These are phyloP conservation scores for Salix brachista DNA, from an alignment of 345 rosid genomes.

Conservation along the genomic window DNA sequence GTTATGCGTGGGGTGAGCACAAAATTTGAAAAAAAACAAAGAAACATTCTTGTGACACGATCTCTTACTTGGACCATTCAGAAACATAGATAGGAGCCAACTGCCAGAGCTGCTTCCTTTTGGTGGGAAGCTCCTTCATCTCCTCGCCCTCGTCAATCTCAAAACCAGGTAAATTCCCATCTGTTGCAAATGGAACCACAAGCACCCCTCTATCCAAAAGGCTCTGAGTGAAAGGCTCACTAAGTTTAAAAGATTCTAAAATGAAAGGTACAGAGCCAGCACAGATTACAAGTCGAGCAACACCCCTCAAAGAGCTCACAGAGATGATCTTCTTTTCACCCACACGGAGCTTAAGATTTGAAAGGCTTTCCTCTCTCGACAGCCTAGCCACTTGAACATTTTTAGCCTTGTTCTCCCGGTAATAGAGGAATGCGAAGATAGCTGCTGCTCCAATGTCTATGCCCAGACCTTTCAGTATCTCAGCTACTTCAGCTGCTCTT, in stretches of 20 bases:
- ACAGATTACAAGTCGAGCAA: conserved; percentile 83
- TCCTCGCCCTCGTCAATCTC: conserved; percentile 63
- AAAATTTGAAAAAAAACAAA: background rate
- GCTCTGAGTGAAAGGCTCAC: conserved; percentile 65
- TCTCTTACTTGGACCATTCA: conserved; percentile 79
- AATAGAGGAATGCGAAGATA: conserved; percentile 72
- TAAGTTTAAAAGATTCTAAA: conserved; percentile 63
- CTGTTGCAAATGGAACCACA: conserved; percentile 73
- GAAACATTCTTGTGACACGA: background rate
- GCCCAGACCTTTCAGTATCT: conserved; percentile 56
- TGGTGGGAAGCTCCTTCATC: conserved; percentile 44
- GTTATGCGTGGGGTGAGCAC: background rate
- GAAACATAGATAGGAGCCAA: conserved; percentile 53
- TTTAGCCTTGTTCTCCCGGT: conserved; percentile 69
- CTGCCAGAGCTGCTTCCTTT: conserved; percentile 82
- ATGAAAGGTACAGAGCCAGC: conserved; percentile 69
- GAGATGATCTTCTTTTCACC: conserved; percentile 58
- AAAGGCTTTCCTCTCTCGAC: conserved; percentile 85
- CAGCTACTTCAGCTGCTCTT: conserved; percentile 63
- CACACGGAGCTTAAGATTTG: conserved; percentile 79
- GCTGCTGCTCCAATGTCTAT: conserved; percentile 76
- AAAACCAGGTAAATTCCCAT: conserved; percentile 58
- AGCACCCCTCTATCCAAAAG: conserved; percentile 89
- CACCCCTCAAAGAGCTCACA: conserved; percentile 61
- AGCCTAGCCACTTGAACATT: conserved; percentile 75